phyloP scores from a whole-genome alignment of 73 alveolate genomes.

The Effrenium voratum region DNA sequence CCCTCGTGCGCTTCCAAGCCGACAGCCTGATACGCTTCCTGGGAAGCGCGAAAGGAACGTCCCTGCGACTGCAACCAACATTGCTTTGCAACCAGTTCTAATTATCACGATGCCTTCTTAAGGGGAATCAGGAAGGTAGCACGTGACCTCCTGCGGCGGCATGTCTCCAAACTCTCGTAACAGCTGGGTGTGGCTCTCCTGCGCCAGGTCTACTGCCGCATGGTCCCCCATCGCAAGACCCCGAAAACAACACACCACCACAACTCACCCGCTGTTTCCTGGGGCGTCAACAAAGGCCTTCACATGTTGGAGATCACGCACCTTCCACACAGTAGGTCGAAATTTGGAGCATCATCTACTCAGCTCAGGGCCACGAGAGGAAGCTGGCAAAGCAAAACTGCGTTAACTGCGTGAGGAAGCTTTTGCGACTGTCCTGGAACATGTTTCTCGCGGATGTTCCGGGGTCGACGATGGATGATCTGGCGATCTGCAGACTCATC shows the following conservation, averaged over 20 bases:
- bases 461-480: background rate
- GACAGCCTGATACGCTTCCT: background rate
- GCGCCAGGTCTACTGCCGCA: constrained; percentile 1
- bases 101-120: background rate
- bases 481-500: background rate
- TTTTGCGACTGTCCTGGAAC: background rate
- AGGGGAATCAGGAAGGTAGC: background rate
- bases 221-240: constrained; percentile 14
- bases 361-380: background rate
- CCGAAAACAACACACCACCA: background rate
- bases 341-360: background rate
- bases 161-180: background rate
- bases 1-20: background rate
- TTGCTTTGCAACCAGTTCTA: background rate
- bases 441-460: background rate
- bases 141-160: background rate
- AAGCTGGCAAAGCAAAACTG: background rate
- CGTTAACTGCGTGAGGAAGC: background rate
- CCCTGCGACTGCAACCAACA: background rate
- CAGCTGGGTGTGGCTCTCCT: background rate
- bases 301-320: background rate
- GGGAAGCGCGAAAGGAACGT: background rate
- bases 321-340: background rate
- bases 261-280: background rate
- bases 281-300: background rate